Percentiles rank a stretch among this genome's conserved stretches.
Conservation (phyloP, 139 green algal genomes). For the Chlamydomonas sphaeroides region DNA sequence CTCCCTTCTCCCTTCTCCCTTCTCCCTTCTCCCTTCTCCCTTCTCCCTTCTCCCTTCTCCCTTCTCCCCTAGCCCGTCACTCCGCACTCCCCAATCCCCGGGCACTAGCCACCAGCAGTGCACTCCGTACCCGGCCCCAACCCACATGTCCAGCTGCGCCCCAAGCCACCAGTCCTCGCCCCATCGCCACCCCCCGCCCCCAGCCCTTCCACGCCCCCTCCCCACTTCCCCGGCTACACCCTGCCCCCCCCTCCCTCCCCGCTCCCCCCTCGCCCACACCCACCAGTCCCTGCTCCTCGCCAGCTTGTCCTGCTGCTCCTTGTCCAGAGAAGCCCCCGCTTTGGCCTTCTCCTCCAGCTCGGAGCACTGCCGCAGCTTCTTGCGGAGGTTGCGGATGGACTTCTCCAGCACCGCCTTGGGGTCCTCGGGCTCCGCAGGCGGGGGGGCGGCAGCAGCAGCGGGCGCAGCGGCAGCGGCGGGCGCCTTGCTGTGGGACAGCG, state of each 20-base stretch:
- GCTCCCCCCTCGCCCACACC: background rate
- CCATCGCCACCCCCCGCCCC: no score
- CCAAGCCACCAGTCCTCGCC: no score
- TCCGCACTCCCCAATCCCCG: no score
- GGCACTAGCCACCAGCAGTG: no score
- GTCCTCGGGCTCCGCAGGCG: slow-evolving; percentile 37
- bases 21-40: no score
- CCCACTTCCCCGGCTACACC: background rate
- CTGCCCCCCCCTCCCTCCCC: no score
- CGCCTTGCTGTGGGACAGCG: background rate
- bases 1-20: no score
- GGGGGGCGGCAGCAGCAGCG: slow-evolving; percentile 1
- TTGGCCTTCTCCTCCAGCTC: slow-evolving; percentile 45
- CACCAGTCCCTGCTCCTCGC: slow-evolving; percentile 51
- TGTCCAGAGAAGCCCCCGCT: slow-evolving; percentile 50
- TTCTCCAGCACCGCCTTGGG: slow-evolving; percentile 65
- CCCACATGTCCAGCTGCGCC: no score
- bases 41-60: no score
- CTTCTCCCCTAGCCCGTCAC: no score
- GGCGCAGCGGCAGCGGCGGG: background rate
- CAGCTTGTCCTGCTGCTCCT: slow-evolving; percentile 65
- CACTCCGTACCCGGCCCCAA: no score
- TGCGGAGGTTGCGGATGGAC: slow-evolving; percentile 68
- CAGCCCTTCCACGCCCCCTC: no score
- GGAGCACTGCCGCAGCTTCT: slow-evolving; percentile 72